Conservation (phyloP, 1,139 yeast species). For the Blastobotrys ciferrii region DNA sequence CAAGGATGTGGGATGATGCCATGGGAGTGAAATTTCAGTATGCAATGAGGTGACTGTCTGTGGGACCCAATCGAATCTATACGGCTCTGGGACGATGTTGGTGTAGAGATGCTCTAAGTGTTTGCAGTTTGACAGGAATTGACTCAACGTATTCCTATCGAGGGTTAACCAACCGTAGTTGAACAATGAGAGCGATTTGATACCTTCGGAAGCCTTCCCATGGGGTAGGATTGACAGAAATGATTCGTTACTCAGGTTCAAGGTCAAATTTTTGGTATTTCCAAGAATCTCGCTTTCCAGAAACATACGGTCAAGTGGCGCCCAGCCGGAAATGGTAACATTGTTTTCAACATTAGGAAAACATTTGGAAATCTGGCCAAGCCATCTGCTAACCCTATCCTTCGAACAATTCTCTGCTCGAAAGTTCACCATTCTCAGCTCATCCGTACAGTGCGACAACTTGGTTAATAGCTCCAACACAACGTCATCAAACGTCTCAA, state of each 20-base stretch:
- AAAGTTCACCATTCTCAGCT: neutral
- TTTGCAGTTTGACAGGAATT: slow-evolving; percentile 5
- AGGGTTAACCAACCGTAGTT: slow-evolving; percentile 7
- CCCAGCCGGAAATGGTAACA: slow-evolving; percentile 4
- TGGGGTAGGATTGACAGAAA: slow-evolving; percentile 2
- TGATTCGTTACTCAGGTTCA: slow-evolving; percentile 3
- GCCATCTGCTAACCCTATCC: slow-evolving; percentile 1
- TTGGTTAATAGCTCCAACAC: neutral
- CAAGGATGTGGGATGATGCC: slow-evolving; percentile 1
- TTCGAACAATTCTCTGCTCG: neutral
- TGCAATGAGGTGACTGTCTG: slow-evolving; percentile 3
- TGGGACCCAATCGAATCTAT: slow-evolving; percentile 4
- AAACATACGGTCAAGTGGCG: slow-evolving; percentile 4
- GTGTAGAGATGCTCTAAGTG: slow-evolving; percentile 6
- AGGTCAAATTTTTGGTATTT: slow-evolving; percentile 1
- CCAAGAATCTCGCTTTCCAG: neutral
- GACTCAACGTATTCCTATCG: neutral
- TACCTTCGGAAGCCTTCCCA: slow-evolving; percentile 1
- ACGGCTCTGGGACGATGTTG: slow-evolving; percentile 5
- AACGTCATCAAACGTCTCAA: slow-evolving; percentile 3
- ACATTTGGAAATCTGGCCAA: neutral
- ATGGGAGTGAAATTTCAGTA: slow-evolving; percentile 5
- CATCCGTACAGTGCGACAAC: neutral
- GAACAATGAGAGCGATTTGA: slow-evolving; percentile 2
- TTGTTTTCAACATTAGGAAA: neutral